Percentiles rank a stretch among this genome's conserved stretches.
phyloP scores from a whole-genome alignment of 139 green algal genomes.

The Coelastrella sp. region DNA sequence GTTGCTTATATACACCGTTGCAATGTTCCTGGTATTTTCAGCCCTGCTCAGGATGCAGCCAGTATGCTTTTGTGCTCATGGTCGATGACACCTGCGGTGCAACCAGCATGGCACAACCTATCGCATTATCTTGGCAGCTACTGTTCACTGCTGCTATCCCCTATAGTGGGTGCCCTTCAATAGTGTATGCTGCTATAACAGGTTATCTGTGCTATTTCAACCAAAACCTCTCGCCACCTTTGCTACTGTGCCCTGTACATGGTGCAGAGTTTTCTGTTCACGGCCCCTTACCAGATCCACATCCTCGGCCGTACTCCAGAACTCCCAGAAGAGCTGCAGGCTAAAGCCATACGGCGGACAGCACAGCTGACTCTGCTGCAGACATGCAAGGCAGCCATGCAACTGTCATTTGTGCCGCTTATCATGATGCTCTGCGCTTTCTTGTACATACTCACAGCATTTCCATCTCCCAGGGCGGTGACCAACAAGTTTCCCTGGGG shows the following conservation, averaged over 20 bases:
- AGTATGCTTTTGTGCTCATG: not conserved
- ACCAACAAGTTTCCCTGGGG: not conserved
- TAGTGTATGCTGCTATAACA: too few species aligned
- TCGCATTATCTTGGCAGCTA: too few species aligned
- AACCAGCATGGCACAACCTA: too few species aligned
- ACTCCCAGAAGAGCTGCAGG: not conserved
- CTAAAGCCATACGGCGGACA: not conserved
- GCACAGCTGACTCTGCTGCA: not conserved
- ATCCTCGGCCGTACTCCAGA: not conserved
- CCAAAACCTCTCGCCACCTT: not conserved
- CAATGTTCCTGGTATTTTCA: not conserved
- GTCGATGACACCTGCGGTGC: not conserved
- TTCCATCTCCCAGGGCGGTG: not conserved
- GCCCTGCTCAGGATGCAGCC: not conserved
- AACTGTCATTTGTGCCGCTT: not conserved
- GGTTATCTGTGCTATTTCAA: not conserved
- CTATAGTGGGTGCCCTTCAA: too few species aligned
- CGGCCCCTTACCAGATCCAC: not conserved
- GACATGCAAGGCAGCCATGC: slow-evolving; percentile 4
- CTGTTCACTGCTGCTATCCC: too few species aligned
- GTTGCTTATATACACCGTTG: not conserved
- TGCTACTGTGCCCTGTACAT: not conserved
- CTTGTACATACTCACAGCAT: not conserved
- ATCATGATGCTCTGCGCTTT: slow-evolving; percentile 16
- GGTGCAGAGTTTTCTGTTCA: slow-evolving; percentile 21